Conservation (phyloP, 78 protist genomes). For the Dictyostelium brefeldianum region DNA sequence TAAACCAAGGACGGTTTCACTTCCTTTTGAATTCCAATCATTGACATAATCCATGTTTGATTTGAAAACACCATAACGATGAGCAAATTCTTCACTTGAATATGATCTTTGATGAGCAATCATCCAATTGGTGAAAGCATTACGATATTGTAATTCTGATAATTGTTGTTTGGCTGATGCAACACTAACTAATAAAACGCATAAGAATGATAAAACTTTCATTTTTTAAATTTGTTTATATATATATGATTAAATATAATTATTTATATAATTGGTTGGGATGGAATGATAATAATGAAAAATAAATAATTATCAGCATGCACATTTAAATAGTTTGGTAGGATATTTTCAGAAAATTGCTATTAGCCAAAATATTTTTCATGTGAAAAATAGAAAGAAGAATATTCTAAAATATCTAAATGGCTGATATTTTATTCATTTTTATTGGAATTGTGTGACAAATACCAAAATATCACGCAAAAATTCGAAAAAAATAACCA, state of each 20-base stretch:
- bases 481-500: no score
- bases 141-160: slow-evolving; percentile 17
- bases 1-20: slow-evolving; percentile 61
- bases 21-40: slow-evolving; percentile 56
- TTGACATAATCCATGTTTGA: slow-evolving; percentile 58
- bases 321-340: no score
- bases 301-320: no score
- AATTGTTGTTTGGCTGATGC: slow-evolving; percentile 24
- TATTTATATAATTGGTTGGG: no score
- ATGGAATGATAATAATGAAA: no score
- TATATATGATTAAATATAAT: background rate
- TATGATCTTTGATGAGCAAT: slow-evolving; percentile 7
- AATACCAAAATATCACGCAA: no score
- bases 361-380: no score
- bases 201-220: background rate
- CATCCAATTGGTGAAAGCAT: slow-evolving; percentile 59
- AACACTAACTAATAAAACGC: slow-evolving; percentile 3
- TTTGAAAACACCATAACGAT: slow-evolving; percentile 59
- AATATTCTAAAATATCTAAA: no score
- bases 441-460: no score
- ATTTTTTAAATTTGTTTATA: background rate
- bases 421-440: no score
- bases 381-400: no score
- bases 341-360: no score
- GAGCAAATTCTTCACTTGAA: slow-evolving; percentile 15